A percentile compares a stretch with the other conserved stretches of the same genome.
Conservation (phyloP, 176 grass and related monocot genomes). For the Carex scoparia region DNA sequence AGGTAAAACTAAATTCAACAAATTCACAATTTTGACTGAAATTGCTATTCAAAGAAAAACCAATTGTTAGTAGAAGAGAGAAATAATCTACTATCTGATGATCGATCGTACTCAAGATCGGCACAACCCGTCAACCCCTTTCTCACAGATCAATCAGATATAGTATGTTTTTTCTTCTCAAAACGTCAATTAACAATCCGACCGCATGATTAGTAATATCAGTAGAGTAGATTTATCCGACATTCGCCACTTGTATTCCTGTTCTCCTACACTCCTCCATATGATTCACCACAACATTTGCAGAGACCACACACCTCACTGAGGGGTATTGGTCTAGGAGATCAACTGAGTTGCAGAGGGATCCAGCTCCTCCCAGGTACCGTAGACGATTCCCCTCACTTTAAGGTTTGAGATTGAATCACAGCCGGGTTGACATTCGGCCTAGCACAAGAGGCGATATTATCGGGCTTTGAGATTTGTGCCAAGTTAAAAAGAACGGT, state of each 20-base stretch:
- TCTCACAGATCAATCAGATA: constrained; percentile 14
- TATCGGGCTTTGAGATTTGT: no score
- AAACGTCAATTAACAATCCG: constrained; percentile 28
- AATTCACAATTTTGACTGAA: not conserved
- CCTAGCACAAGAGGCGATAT: no score
- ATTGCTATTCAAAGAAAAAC: not conserved
- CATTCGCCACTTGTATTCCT: constrained; percentile 29
- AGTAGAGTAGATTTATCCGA: constrained; percentile 13
- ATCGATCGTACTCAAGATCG: constrained; percentile 23
- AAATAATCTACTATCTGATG: not conserved
- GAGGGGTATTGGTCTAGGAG: not conserved
- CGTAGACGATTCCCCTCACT: no score
- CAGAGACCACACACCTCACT: constrained; percentile 18
- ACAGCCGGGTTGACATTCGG: no score
- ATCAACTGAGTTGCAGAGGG: no score
- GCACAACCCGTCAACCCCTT: not conserved
- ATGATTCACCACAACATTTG: constrained; percentile 20
- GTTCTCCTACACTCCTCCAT: constrained; percentile 29
- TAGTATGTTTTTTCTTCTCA: constrained; percentile 18
- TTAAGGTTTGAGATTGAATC: no score
- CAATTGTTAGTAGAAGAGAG: not conserved
- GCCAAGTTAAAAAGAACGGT: no score
- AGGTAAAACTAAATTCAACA: not conserved
- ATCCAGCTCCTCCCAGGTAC: no score
- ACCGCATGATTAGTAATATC: constrained; percentile 40